Evolutionary conservation across 176 grass and related monocot species (phyloP).

Genomic region (Lolium rigidum): DNA sequence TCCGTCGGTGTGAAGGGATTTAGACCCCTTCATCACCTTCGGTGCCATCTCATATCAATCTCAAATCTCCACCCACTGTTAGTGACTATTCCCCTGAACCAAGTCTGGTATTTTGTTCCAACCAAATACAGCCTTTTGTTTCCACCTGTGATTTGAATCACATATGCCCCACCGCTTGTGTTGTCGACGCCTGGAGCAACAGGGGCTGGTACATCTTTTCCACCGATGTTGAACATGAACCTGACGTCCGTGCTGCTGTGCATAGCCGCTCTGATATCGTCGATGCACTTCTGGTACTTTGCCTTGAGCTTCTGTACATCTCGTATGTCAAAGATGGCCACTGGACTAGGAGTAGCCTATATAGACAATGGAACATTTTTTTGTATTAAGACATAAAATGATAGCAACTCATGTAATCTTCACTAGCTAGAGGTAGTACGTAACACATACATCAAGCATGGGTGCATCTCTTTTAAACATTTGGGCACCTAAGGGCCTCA

Average conservation of each 20-base stretch:
- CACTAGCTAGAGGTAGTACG: neutral
- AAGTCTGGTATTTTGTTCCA: neutral
- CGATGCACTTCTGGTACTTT: neutral
- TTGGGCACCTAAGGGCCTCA: too few species aligned
- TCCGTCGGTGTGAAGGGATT: neutral
- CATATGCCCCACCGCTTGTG: neutral
- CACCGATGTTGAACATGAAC: neutral
- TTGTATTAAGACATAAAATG: neutral
- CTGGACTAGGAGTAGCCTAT: neutral
- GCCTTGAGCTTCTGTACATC: neutral
- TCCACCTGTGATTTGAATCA: neutral
- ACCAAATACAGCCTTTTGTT: neutral
- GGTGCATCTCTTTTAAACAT: too few species aligned
- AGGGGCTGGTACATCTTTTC: neutral
- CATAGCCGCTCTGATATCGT: neutral
- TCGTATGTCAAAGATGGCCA: neutral
- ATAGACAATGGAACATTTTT: neutral
- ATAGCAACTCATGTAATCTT: neutral
- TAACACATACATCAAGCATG: neutral
- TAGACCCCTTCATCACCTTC: neutral
- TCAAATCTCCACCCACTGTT: neutral
- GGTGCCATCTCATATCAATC: neutral
- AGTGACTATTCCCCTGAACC: constrained; percentile 13
- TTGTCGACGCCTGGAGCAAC: neutral
- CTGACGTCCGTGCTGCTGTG: neutral